Percentiles rank a stretch among this genome's conserved stretches.
phyloP scores from a whole-genome alignment of 2,329 filamentous ascomycete genomes.

The Aspergillus fijiensis region DNA sequence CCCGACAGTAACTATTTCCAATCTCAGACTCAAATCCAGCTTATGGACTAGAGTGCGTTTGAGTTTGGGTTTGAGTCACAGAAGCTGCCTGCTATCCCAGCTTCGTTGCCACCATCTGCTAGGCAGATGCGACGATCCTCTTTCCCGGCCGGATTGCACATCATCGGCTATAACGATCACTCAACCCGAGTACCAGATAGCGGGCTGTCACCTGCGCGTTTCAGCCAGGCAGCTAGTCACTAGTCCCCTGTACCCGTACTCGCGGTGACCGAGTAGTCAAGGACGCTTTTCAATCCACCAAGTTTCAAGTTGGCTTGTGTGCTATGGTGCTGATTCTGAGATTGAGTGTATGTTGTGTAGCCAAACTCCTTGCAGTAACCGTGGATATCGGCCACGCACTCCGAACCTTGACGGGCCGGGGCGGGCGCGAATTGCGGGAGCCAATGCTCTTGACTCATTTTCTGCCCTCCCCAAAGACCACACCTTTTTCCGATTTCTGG shows the following conservation, averaged over 20 bases:
- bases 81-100: background rate
- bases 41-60: background rate
- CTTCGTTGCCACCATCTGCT: background rate
- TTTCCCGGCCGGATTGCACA: background rate
- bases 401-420: constrained; percentile 43
- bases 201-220: background rate
- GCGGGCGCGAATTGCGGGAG: constrained; percentile 26
- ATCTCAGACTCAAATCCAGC: background rate
- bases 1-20: background rate
- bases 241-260: background rate
- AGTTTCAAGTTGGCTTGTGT: background rate
- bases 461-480: background rate
- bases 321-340: background rate
- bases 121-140: background rate
- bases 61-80: background rate
- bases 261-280: background rate
- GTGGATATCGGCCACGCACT: constrained; percentile 32
- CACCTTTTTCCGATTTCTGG: background rate
- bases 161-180: background rate
- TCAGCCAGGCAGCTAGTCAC: background rate
- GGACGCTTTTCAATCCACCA: background rate
- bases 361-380: constrained; percentile 32
- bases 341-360: background rate
- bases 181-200: background rate
- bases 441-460: constrained; percentile 13